phyloP scores from a whole-genome alignment of 2,329 filamentous ascomycete genomes.

The Aspergillus sergii region DNA sequence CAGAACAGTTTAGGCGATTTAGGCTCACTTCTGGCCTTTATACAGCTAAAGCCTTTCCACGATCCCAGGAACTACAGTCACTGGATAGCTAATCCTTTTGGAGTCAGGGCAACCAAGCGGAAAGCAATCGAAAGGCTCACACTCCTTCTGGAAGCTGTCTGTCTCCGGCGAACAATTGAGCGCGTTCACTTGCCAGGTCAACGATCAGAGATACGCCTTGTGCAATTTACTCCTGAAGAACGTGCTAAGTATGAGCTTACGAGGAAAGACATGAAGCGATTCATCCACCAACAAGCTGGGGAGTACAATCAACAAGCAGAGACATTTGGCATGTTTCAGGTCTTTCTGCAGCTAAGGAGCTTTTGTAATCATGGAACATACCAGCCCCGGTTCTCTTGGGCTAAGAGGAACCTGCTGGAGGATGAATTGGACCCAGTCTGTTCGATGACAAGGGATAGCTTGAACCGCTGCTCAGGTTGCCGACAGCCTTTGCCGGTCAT shows the following conservation, averaged over 20 bases:
- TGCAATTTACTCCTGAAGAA: background rate
- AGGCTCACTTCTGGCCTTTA: conserved; percentile 54
- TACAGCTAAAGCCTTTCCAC: conserved; percentile 34
- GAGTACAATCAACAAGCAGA: conserved; percentile 1
- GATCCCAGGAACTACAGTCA: background rate
- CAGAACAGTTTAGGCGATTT: conserved; percentile 58
- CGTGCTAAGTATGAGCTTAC: background rate
- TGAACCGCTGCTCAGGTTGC: conserved; percentile 5
- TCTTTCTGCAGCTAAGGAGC: conserved; percentile 15
- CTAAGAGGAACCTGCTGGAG: conserved; percentile 5
- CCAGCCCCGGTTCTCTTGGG: conserved; percentile 7
- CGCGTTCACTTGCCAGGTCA: conserved; percentile 26
- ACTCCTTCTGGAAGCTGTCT: conserved; percentile 35
- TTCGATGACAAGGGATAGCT: conserved; percentile 7
- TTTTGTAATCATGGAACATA: conserved; percentile 13
- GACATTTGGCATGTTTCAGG: conserved; percentile 50
- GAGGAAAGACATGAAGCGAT: background rate
- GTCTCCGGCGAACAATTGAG: conserved; percentile 26
- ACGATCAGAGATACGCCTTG: background rate
- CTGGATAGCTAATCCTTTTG: conserved; percentile 38
- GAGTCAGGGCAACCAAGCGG: conserved; percentile 22
- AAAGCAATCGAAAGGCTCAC: conserved; percentile 20
- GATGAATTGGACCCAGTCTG: conserved; percentile 8
- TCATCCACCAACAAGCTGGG: background rate
- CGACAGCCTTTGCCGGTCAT: conserved; percentile 3